phyloP scores from a whole-genome alignment of 257 asterid species.

The Solanum etuberosum region DNA sequence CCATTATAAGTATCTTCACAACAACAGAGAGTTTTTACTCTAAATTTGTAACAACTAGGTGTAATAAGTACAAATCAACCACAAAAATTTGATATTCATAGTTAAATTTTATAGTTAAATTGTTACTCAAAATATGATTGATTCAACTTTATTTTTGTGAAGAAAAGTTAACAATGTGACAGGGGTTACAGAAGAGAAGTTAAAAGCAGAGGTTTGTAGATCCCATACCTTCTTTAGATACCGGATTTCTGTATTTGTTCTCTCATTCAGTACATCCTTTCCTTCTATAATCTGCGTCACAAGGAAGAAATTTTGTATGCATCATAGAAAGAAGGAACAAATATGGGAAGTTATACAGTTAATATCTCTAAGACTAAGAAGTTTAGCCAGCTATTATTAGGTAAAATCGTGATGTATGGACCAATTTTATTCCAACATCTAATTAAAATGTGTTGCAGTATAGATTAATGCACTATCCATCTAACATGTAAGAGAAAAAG shows the following conservation, averaged over 20 bases:
- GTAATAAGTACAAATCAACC: neutral
- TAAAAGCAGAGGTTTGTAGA: neutral
- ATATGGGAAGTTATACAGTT: neutral
- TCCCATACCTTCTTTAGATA: slow-evolving; percentile 71
- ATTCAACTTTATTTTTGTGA: too few species aligned
- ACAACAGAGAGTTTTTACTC: neutral
- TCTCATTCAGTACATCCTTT: slow-evolving; percentile 72
- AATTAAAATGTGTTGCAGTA: neutral
- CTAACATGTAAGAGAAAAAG: neutral
- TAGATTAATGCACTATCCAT: neutral
- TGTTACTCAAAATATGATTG: too few species aligned
- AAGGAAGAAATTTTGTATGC: neutral
- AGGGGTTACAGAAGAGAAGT: neutral
- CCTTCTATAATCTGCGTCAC: slow-evolving; percentile 68
- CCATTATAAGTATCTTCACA: neutral
- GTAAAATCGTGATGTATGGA: neutral
- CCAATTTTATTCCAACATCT: neutral
- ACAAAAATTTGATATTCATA: neutral
- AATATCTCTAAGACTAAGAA: neutral
- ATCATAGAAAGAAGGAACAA: neutral
- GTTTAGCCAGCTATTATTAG: neutral
- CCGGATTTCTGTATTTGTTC: slow-evolving; percentile 68
- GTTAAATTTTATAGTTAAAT: too few species aligned
- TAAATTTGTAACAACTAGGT: neutral
- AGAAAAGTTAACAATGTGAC: neutral